Evolutionary conservation across 495 filamentous ascomycete genomes (phyloP), one percentile per base, ranked within the genome.

Genomic region (Hypoxylon subgilvum): DNA sequence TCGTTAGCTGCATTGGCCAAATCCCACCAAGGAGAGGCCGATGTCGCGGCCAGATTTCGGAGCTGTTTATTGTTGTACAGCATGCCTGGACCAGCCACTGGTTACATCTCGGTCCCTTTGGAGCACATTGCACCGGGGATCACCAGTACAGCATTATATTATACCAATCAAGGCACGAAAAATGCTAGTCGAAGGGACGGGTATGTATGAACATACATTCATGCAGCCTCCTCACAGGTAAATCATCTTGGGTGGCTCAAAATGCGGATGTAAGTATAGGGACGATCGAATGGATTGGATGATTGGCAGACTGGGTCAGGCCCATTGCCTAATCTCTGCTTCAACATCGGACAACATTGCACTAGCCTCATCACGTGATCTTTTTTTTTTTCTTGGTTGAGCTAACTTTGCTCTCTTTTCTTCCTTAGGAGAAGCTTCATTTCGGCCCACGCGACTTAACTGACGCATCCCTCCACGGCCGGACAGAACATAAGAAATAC

Each of bases 21-120:
- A 4, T 34, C 13, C 10, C 13, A 12, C 4, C 14, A 10, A 50
- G 31, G 30, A 34, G 17, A 45, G 8, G 45, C 50, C 57, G 57
- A 61, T 55, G 32, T 61, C 45, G 51, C 57, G 57, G 57, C 43
- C 44, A 61, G 50, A 63, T 44, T 44, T 63, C 47, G 59, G 52
- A 38, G 45, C 13, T 32, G 50, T 41, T 44, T 22, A 45, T 22
- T 28, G n/a, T 52, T 21, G 41, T 57, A 47, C 38, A 52, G 23
- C 52, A 41, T 42, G 39, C 31, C 21, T 46, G 14, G 8, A 46
- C 51, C 22, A 39, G 51, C n/a, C n/a, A n/a, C n/a, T n/a, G n/a
- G 52, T 35, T 14, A 22, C 39, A 19, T 45, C 35, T 46, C 39
- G 14, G 46, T 47, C 23, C 45, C 45, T 32, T 50, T 18, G 27